Base-by-base conservation (phyloP, 2,329 filamentous ascomycete species). In the Sclerotinia trifoliorum region DNA sequence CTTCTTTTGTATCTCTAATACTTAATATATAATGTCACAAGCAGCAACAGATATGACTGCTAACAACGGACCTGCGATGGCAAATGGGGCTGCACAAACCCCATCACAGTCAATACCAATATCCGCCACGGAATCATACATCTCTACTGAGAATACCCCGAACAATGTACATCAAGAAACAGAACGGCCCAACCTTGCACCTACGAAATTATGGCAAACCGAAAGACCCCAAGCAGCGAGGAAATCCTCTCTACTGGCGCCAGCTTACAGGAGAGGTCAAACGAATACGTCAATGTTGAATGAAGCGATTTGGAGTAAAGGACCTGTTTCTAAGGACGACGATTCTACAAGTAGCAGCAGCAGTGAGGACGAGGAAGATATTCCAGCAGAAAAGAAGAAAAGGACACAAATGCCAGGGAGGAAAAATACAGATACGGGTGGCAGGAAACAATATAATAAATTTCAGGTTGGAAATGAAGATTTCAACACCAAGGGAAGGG, bases 401-500 rank as follows among this genome's bases (percentile, higher is more conserved):
- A 66, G 52, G 21, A 61, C 26, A 6, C 66, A 62, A 17, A 51
- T 51, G 21, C 44, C 39, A 63, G 51, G 56, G 52, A 66, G 46
- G 57, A 58, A 42, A 5, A 54, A 57, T 6, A 51, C 29, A 46
- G 58, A 52, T 15, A 67, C 55, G 5, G 56, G 65, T 32, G 56
- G 48, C 17, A 66, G 60, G 67, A 71, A 71, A 3, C 64, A 66
- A 57, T 88, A 83, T 72, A 80, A 83, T 0, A 81, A 81, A 3
- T 89, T 92, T 77, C 81, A 81, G 51, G 81, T 92, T 24, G 83
- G 82, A 6, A 90, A 92, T 72, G 83, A 90, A 4, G 80, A 89
- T 62, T 90, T 88, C 78, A 82, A 81, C 26, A 90, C 87, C 1
- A 86, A 83, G 70, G 89, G 89, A 32, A 87, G 82, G 70, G 84